Percentiles rank a stretch among this genome's conserved stretches.
Evolutionary conservation across 2,329 filamentous ascomycete genomes (phyloP).

Genomic region (Aspergillus uvarum): DNA sequence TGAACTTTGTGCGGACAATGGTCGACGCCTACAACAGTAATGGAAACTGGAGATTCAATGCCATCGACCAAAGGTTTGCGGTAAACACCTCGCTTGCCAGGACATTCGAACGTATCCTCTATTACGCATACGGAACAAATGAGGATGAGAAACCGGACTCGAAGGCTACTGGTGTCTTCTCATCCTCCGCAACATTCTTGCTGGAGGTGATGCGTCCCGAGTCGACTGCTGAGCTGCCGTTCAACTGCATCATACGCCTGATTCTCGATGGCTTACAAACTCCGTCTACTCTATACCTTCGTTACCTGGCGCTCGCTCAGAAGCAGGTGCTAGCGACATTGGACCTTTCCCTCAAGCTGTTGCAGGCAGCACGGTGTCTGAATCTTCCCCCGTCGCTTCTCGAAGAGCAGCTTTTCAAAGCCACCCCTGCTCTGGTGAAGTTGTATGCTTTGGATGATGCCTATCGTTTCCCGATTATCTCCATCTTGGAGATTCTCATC

Average conservation of each 20-base stretch:
- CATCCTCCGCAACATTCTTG: constrained; percentile 72
- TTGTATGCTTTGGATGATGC: constrained; percentile 69
- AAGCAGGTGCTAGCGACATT: constrained; percentile 66
- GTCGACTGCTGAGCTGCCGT: constrained; percentile 67
- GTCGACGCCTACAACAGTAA: constrained; percentile 85
- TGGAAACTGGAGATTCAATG: constrained; percentile 78
- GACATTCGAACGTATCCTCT: constrained; percentile 69
- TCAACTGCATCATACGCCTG: constrained; percentile 73
- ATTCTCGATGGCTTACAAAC: constrained; percentile 63
- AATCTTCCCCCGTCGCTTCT: constrained; percentile 64
- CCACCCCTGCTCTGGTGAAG: constrained; percentile 71
- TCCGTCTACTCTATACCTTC: constrained; percentile 63
- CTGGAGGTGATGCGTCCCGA: constrained; percentile 73
- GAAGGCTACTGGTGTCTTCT: constrained; percentile 64
- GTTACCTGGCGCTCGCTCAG: constrained; percentile 56
- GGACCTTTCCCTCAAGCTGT: constrained; percentile 64
- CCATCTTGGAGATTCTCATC: constrained; percentile 71
- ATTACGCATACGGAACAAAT: constrained; percentile 73
- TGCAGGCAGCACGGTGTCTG: constrained; percentile 67
- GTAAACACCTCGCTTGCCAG: constrained; percentile 68
- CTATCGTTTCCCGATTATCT: constrained; percentile 66
- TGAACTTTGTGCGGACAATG: constrained; percentile 71
- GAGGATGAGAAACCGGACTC: constrained; percentile 50
- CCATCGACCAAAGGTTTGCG: constrained; percentile 64
- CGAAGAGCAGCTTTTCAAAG: constrained; percentile 78